Evolutionary conservation across 805 yeast species (phyloP).

Genomic region (Candida ascalaphidarum): DNA sequence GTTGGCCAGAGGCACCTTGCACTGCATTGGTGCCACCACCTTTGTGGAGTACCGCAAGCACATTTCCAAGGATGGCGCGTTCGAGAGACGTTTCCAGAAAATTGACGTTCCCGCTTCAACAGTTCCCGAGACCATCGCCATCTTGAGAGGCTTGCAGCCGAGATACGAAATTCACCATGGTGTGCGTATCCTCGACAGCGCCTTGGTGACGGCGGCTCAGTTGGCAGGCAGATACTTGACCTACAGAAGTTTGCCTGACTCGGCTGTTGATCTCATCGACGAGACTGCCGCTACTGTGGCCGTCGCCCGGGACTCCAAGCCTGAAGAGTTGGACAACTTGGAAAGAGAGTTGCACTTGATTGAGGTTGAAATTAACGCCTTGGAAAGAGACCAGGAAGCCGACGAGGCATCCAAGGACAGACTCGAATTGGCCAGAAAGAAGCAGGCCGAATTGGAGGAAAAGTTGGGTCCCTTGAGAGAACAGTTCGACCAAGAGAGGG

Average conservation of each 20-base stretch:
- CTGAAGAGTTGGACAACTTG: conserved; percentile 89
- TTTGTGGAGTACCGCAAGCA: conserved; percentile 88
- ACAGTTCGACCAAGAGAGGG: conserved; percentile 76
- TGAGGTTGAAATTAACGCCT: conserved; percentile 93
- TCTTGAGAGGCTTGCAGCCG: conserved; percentile 90
- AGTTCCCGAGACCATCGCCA: conserved; percentile 87
- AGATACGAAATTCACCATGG: conserved; percentile 97
- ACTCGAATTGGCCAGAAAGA: conserved; percentile 67
- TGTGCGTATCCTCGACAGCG: conserved; percentile 90
- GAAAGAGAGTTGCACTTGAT: conserved; percentile 88
- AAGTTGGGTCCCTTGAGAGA: conserved; percentile 78
- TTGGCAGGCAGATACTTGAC: conserved; percentile 91
- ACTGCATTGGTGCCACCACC: conserved; percentile 98
- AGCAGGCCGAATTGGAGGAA: conserved; percentile 78
- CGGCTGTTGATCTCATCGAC: conserved; percentile 93
- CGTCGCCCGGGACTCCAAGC: conserved; percentile 95
- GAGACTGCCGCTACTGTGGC: conserved; percentile 96
- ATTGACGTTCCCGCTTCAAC: conserved; percentile 95
- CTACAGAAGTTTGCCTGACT: conserved; percentile 91
- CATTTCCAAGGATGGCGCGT: conserved; percentile 95
- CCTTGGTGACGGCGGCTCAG: conserved; percentile 90
- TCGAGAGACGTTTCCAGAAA: conserved; percentile 96
- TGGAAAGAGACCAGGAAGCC: conserved; percentile 91
- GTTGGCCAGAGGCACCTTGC: conserved; percentile 91
- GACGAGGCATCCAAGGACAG: conserved; percentile 80